Evolutionary conservation across 2,329 filamentous ascomycete species (phyloP).

Genomic region (Gremmenia infestans): DNA sequence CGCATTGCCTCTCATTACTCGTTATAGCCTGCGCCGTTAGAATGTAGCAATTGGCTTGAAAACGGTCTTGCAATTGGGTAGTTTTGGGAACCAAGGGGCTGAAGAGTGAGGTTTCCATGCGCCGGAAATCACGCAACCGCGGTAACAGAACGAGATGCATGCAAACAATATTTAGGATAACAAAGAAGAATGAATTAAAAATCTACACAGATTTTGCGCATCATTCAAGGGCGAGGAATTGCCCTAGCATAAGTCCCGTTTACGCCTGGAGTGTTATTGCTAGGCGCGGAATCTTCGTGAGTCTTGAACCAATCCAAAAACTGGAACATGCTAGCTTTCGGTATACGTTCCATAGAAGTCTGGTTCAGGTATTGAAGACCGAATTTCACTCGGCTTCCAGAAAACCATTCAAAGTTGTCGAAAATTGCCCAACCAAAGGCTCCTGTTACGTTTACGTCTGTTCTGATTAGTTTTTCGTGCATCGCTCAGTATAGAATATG

Average conservation of each 20-base stretch:
- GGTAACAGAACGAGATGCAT: too few species aligned
- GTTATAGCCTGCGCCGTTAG: too few species aligned
- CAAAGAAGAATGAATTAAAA: too few species aligned
- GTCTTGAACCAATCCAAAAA: slow-evolving; percentile 26
- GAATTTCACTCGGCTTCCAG: slow-evolving; percentile 21
- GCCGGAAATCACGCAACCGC: too few species aligned
- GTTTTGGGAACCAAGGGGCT: too few species aligned
- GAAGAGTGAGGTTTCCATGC: too few species aligned
- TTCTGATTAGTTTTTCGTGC: neutral
- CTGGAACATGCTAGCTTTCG: slow-evolving; percentile 29
- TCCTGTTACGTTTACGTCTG: slow-evolving; percentile 65
- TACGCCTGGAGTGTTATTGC: neutral
- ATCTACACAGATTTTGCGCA: too few species aligned
- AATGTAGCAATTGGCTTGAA: too few species aligned
- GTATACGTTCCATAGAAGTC: slow-evolving; percentile 26
- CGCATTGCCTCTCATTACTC: too few species aligned
- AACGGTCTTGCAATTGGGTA: too few species aligned
- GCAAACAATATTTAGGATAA: too few species aligned
- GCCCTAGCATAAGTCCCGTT: neutral
- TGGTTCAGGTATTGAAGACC: slow-evolving; percentile 34
- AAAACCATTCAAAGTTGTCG: slow-evolving; percentile 50
- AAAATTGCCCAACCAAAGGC: slow-evolving; percentile 87
- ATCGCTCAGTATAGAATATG: neutral
- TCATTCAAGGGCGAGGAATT: too few species aligned
- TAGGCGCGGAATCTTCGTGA: slow-evolving; percentile 14